Evolutionary conservation across 192 early-diverging fungal species (phyloP).

Genomic region (Umbelopsis ramanniana): DNA sequence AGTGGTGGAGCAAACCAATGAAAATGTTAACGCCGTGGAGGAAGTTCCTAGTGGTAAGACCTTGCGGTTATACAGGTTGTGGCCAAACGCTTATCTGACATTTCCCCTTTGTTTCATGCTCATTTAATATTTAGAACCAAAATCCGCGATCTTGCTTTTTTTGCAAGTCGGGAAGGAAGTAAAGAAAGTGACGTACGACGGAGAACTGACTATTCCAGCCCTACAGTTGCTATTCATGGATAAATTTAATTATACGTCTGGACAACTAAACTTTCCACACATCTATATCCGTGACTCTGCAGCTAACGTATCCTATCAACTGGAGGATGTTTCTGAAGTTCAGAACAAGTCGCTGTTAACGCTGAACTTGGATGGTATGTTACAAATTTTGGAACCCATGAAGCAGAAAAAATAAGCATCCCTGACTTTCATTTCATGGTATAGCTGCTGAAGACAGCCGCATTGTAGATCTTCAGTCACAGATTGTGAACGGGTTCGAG

Average conservation of each 20-base stretch:
- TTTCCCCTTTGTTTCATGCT: not conserved
- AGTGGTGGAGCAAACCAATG: not conserved
- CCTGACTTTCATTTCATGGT: no score
- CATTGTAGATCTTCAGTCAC: constrained; percentile 4
- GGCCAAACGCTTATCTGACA: no score
- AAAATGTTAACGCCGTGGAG: not conserved
- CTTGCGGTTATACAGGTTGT: not conserved
- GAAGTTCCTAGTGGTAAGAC: not conserved
- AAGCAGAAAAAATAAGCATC: no score
- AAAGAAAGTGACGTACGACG: constrained; percentile 59
- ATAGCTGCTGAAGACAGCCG: constrained; percentile 5
- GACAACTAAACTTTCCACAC: constrained; percentile 65
- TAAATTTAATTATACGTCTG: constrained; percentile 65
- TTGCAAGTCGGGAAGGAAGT: constrained; percentile 67
- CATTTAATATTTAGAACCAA: not conserved
- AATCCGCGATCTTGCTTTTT: constrained; percentile 36
- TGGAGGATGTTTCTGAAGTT: constrained; percentile 67
- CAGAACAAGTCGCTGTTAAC: constrained; percentile 58
- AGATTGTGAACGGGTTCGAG: constrained; percentile 18
- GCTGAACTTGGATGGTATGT: constrained; percentile 56
- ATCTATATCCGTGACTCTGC: constrained; percentile 70
- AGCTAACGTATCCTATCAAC: constrained; percentile 63
- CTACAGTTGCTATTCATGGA: constrained; percentile 78
- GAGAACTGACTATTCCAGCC: constrained; percentile 57
- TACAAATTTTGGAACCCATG: not conserved